Evolutionary conservation across 306 rosid species (phyloP).

Genomic region (Vigna trinervia): DNA sequence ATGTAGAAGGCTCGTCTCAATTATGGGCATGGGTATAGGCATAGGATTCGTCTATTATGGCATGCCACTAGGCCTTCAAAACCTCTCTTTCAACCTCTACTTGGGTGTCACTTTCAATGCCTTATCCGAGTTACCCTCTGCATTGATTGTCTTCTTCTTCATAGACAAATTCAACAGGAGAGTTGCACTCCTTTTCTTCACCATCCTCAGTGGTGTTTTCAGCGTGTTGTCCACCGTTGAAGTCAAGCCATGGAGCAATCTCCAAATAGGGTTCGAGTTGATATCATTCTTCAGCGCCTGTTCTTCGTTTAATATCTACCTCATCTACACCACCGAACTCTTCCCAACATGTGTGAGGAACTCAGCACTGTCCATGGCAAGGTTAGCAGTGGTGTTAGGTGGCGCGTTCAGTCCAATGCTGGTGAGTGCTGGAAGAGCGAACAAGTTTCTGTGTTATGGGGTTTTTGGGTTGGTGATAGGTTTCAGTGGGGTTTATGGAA

Average conservation of each 20-base stretch:
- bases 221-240: slow-evolving; percentile 46
- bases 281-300: slow-evolving; percentile 61
- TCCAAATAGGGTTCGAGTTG: slow-evolving; percentile 52
- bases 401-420: slow-evolving; percentile 58
- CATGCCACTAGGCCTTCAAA: slow-evolving; percentile 63
- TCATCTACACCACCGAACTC: slow-evolving; percentile 39
- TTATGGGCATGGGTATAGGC: slow-evolving; percentile 52
- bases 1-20: slow-evolving; percentile 14
- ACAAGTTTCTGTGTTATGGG: slow-evolving; percentile 51
- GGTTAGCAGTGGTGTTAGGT: slow-evolving; percentile 65
- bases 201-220: slow-evolving; percentile 49
- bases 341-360: slow-evolving; percentile 69
- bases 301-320: slow-evolving; percentile 38
- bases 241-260: not conserved
- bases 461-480: slow-evolving; percentile 60
- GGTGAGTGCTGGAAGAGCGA: slow-evolving; percentile 53
- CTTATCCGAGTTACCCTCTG: slow-evolving; percentile 61
- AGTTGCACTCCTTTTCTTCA: slow-evolving; percentile 36
- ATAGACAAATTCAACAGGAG: slow-evolving; percentile 53
- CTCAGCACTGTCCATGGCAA: slow-evolving; percentile 61
- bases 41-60: slow-evolving; percentile 64
- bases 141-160: slow-evolving; percentile 43
- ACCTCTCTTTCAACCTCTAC: slow-evolving; percentile 53
- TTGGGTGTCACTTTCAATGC: slow-evolving; percentile 62
- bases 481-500: slow-evolving; percentile 50